Evolutionary conservation across 1,284 basidiomycete species (phyloP).

Genomic region (Cutaneotrichosporon arboriforme): DNA sequence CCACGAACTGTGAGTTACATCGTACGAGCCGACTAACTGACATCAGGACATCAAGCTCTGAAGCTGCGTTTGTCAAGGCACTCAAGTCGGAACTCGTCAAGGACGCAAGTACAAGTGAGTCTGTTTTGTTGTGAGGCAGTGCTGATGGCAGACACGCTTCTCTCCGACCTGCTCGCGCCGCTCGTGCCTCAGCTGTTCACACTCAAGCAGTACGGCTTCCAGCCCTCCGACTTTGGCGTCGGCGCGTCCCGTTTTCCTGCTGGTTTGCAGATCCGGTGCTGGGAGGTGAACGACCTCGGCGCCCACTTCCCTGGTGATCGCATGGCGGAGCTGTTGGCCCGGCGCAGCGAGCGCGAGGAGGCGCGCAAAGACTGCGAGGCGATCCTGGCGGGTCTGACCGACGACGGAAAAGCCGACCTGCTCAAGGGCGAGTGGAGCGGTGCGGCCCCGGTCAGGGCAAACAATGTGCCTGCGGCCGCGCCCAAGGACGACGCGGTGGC

Average conservation of each 20-base stretch:
- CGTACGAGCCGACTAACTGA: neutral
- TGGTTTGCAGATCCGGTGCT: constrained; percentile 34
- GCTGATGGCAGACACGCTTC: constrained; percentile 18
- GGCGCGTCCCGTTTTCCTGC: constrained; percentile 27
- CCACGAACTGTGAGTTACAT: constrained; percentile 36
- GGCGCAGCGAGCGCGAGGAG: constrained; percentile 21
- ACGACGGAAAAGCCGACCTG: constrained; percentile 30
- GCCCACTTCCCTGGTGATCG: constrained; percentile 29
- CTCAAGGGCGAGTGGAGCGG: constrained; percentile 23
- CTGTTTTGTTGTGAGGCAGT: neutral
- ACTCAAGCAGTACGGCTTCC: constrained; percentile 33
- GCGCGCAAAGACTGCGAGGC: constrained; percentile 29
- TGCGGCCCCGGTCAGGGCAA: constrained; percentile 10
- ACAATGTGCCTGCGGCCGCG: neutral
- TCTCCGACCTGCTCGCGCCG: constrained; percentile 19
- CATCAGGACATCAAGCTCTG: constrained; percentile 24
- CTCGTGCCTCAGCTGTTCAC: constrained; percentile 33
- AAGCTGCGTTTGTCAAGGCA: constrained; percentile 30
- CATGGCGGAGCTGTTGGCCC: constrained; percentile 12
- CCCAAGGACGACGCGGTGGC: neutral
- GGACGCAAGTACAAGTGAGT: constrained; percentile 17
- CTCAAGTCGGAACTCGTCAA: constrained; percentile 25
- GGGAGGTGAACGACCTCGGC: constrained; percentile 35
- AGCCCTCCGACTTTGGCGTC: constrained; percentile 28
- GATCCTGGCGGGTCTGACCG: constrained; percentile 27